Evolutionary conservation across 2,329 filamentous ascomycete species (phyloP).

Genomic region (Emmonsiellopsis sp.): DNA sequence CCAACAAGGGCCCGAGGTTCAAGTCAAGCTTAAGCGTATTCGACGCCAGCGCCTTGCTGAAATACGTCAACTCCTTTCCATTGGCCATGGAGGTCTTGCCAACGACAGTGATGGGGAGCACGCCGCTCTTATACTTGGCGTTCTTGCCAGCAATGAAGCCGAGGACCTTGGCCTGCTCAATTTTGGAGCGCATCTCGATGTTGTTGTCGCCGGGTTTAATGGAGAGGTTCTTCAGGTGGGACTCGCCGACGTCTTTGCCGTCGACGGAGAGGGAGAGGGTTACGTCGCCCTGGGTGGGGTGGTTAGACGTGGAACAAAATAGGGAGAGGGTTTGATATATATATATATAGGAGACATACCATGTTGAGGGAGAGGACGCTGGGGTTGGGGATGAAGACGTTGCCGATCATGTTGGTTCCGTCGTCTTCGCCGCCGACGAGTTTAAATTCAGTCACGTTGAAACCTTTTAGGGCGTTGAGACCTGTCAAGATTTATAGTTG

Average conservation of each 20-base stretch:
- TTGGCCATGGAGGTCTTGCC: constrained; percentile 42
- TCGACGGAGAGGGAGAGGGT: constrained; percentile 45
- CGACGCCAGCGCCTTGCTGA: constrained; percentile 40
- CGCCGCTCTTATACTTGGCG: constrained; percentile 35
- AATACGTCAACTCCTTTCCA: constrained; percentile 46
- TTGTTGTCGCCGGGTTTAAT: constrained; percentile 48
- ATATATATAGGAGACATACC: constrained; percentile 20
- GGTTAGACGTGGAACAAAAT: not conserved
- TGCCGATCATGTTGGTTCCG: constrained; percentile 47
- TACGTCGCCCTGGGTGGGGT: constrained; percentile 41
- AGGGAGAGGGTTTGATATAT: not conserved
- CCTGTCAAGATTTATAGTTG: constrained; percentile 30
- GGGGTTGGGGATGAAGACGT: constrained; percentile 50
- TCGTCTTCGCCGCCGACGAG: constrained; percentile 32
- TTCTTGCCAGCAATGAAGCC: constrained; percentile 18
- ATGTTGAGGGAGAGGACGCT: constrained; percentile 48
- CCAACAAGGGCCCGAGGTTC: constrained; percentile 24
- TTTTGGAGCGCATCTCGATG: constrained; percentile 40
- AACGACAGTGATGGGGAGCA: constrained; percentile 43
- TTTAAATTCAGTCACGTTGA: constrained; percentile 41
- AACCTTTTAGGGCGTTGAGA: constrained; percentile 48
- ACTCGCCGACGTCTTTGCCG: constrained; percentile 40
- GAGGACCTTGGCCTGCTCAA: constrained; percentile 36
- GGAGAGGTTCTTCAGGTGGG: constrained; percentile 42
- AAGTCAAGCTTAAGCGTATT: constrained; percentile 40